Evolutionary conservation across 805 yeast species (phyloP), one percentile per base, ranked within the genome.

Genomic region (Sungouiella thailandica): DNA sequence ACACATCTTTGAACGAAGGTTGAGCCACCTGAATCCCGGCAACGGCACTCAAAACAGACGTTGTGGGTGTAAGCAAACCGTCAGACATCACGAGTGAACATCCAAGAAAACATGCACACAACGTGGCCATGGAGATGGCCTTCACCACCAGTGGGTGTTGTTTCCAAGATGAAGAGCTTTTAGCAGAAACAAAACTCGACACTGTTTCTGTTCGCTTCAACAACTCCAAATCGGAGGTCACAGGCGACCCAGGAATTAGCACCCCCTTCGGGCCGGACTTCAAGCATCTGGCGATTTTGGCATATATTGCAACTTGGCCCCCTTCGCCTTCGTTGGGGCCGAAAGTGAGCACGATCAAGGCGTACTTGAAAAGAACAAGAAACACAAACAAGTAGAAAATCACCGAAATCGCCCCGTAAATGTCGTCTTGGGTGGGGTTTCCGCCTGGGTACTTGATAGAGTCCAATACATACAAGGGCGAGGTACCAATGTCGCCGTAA

Each of bases 251-350:
- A 1, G 71, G 70, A 12, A 70, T 60, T 18, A 48, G 46, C 4
- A 68, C 72, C 17, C 75, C 72, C 27, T 49, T 55, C 2, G 72
- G 74, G 10, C 73, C 76, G 31, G 73, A 56, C 24, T 62, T 64
- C 41, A 75, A 52, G 23, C 58, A 56, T 25, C 76, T 58, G 4
- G 80, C 77, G 22, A 75, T 64, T 47, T 74, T 74, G 15, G 80
- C 72, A 43, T 76, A 77, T 27, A 77, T 68, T n/a, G 83, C 82
- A 22, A 77, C 69, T 39, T 74, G 80, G 1, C 83, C 82, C 40
- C 83, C 82, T 49, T 76, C 80, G 29, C 78, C 78, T 29, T 72
- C 65, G 50, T 76, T 74, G 7, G 78, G 76, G 10, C 80, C 83
- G 28, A 62, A 48, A 13, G 47, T 43, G 30, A 76, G 57, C 7